Evolutionary conservation across 2,329 filamentous ascomycete species (phyloP).

Genomic region (Trichoderma koningiopsis): DNA sequence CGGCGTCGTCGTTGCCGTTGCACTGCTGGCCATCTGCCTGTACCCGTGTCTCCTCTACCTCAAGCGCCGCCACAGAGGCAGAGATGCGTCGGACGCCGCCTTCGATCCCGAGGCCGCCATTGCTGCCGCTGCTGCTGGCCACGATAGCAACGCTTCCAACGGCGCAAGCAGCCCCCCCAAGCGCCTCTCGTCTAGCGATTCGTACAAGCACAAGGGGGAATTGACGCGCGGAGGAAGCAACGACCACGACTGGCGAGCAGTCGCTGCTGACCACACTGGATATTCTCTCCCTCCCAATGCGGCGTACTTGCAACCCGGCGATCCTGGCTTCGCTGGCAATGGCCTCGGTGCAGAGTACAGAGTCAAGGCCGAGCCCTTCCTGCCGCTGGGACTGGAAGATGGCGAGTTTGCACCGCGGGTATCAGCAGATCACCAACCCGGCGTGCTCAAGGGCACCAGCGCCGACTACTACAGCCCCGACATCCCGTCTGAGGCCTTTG

Average conservation of each 20-base stretch:
- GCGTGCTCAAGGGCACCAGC: constrained; percentile 41
- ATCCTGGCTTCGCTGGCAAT: constrained; percentile 3
- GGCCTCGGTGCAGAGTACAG: constrained; percentile 12
- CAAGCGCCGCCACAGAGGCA: constrained; percentile 35
- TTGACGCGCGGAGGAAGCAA: constrained; percentile 35
- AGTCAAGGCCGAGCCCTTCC: constrained; percentile 22
- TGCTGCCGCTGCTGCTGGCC: constrained; percentile 24
- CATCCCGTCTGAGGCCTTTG: constrained; percentile 46
- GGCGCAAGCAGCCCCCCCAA: constrained; percentile 32
- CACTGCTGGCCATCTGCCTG: constrained; percentile 42
- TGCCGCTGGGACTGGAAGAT: constrained; percentile 23
- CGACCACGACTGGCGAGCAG: constrained; percentile 33
- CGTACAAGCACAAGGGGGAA: constrained; percentile 38
- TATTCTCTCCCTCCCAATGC: neutral
- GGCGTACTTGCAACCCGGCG: constrained; percentile 7
- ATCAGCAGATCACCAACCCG: constrained; percentile 33
- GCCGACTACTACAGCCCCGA: constrained; percentile 47
- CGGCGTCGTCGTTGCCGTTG: constrained; percentile 40
- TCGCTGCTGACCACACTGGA: neutral
- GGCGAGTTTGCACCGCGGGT: constrained; percentile 26
- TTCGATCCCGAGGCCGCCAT: constrained; percentile 39
- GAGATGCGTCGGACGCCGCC: constrained; percentile 28
- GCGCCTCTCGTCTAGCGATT: constrained; percentile 43
- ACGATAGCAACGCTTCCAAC: constrained; percentile 24
- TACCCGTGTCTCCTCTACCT: constrained; percentile 44